A percentile compares a stretch with the other conserved stretches of the same genome.
These are phyloP conservation scores for Microcos paniculata DNA, from an alignment of 345 rosid genomes.

Conservation along the genomic window DNA sequence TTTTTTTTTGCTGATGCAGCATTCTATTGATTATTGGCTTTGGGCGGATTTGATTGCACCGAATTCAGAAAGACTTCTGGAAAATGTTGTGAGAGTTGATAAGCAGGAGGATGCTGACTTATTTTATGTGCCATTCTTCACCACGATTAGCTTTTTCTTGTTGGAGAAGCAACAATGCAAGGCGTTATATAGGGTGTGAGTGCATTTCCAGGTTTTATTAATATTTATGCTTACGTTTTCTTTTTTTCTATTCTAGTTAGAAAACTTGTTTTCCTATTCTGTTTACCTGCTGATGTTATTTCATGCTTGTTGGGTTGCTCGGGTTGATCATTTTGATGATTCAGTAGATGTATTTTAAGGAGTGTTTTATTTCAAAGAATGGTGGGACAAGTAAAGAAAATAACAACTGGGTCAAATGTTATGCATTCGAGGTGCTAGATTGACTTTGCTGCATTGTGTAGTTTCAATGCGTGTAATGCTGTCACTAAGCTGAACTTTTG, in stretches of 20 bases:
- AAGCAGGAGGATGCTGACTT: conserved; percentile 83
- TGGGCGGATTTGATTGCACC: conserved; percentile 92
- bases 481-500: not conserved
- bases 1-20: conserved; percentile 43
- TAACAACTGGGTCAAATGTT: not conserved
- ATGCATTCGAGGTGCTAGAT: not conserved
- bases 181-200: conserved; percentile 99
- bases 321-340: not conserved
- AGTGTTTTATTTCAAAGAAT: not conserved
- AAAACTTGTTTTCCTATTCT: not conserved
- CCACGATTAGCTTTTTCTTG: conserved; percentile 90
- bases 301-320: not conserved
- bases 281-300: not conserved
- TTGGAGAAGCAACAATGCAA: conserved; percentile 95
- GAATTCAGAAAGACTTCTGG: conserved; percentile 69
- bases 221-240: conserved; percentile 5
- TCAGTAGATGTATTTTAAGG: not conserved
- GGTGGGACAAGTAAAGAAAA: not conserved
- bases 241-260: not conserved
- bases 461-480: not conserved
- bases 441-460: not conserved
- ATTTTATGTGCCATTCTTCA: conserved; percentile 86
- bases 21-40: conserved; percentile 93
- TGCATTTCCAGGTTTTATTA: conserved; percentile 40
- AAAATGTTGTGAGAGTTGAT: conserved; percentile 74